Evolutionary conservation across 2,329 filamentous ascomycete species (phyloP), one percentile per base, ranked within the genome.

Genomic region (Epicoccum nigrum): DNA sequence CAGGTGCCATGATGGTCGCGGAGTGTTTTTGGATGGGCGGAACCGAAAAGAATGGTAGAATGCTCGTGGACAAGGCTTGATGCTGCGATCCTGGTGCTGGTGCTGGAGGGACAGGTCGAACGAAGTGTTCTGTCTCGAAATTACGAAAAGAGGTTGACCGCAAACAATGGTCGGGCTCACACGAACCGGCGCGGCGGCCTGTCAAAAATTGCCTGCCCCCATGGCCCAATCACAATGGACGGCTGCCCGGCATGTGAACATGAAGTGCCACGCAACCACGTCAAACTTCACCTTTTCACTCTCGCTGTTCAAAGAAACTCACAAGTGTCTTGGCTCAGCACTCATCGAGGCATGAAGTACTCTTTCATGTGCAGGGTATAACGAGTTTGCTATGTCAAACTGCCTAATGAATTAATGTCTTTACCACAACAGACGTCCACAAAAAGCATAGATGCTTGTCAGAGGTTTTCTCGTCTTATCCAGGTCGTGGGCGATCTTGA

Each of bases 1-100:
- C 63, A 56, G 72, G 70, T 52, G 72, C 67, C 72, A 74, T 74
- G 48, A 39, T 65, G 63, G 59, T 59, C 56, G 57, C 58, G 41
- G 49, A 33, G 51, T 45, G 53, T 59, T 44, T 58, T 32, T 15
- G 47, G 25, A 38, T 43, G 37, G 32, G 41, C 11, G 31, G 12
- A n/a, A 25, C 25, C 11, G 41, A 25, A 8, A 37, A 21, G 44
- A 41, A 15, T 15, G 37, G 31, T 28, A 25, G 19, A 33, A 15
- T 38, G 43, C 48, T 48, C 34, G 21, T 28, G 25, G 38, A 31
- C 20, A 16, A 45, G 51, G 38, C 38, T 41, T 7, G 42, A 38
- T 28, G 27, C 38, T 40, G 32, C 40, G 49, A 39, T 50, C 38
- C 43, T 21, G 37, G 35, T 49, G 54, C 51, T 53, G 45, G 41